Conservation (phyloP, 1,284 basidiomycete genomes). For the Tranzscheliella williamsii region DNA sequence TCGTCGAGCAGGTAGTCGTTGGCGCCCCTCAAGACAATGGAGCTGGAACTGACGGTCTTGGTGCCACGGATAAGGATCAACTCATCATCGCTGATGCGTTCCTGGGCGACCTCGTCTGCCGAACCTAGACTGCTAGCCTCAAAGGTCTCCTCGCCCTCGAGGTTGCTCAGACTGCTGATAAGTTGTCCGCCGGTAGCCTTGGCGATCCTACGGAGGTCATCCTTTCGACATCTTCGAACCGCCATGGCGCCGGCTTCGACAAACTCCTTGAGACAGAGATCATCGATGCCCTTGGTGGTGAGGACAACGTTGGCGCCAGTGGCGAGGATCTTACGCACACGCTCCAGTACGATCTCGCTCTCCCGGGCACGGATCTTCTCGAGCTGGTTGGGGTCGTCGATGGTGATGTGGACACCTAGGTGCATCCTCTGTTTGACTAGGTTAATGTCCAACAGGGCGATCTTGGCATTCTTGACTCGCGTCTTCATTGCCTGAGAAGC, state of each 20-base stretch:
- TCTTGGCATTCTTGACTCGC: constrained; percentile 87
- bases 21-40: constrained; percentile 91
- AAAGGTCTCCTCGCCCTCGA: constrained; percentile 98
- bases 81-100: constrained; percentile 97
- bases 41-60: constrained; percentile 90
- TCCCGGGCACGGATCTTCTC: constrained; percentile 95
- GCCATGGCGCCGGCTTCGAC: constrained; percentile 99
- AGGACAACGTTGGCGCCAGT: constrained; percentile 95
- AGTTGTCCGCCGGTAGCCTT: constrained; percentile 95
- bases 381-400: constrained; percentile 94
- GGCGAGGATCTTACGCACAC: constrained; percentile 92
- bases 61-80: constrained; percentile 96
- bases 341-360: constrained; percentile 92
- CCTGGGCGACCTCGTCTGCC: constrained; percentile 95
- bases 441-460: constrained; percentile 98
- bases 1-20: constrained; percentile 99
- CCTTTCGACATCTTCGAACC: constrained; percentile 94
- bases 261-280: constrained; percentile 97
- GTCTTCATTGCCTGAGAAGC: constrained; percentile 99
- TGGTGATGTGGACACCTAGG: constrained; percentile 93
- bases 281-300: constrained; percentile 98
- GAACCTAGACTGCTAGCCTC: constrained; percentile 84
- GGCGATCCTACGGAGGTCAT: constrained; percentile 94
- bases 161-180: constrained; percentile 88
- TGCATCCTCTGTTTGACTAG: constrained; percentile 93